A percentile compares a stretch with the other conserved stretches of the same genome.
These are phyloP conservation scores for Blastobotrys muscicola DNA, from an alignment of 805 yeast genomes.

Conservation along the genomic window DNA sequence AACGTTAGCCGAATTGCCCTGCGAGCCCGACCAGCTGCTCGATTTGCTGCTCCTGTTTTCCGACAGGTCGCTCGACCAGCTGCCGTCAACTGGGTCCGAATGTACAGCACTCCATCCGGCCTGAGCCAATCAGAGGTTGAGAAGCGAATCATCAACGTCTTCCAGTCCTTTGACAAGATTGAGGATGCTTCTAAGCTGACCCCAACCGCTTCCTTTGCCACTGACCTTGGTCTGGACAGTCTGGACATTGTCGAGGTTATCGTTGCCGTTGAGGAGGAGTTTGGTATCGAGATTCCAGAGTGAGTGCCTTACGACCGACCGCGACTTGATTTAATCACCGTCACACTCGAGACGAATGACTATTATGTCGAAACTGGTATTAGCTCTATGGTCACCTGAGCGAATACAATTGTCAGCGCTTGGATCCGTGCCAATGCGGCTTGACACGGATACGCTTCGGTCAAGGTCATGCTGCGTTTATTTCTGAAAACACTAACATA, in stretches of 20 bases:
- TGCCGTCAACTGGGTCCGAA: conserved; percentile 8
- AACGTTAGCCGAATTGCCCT: conserved; percentile 9
- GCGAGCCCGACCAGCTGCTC: conserved; percentile 27
- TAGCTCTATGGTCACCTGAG: too few species aligned
- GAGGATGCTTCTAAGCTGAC: conserved; percentile 24
- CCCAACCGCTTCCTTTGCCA: conserved; percentile 30
- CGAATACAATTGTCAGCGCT: too few species aligned
- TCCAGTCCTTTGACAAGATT: conserved; percentile 48
- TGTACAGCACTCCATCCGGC: conserved; percentile 44
- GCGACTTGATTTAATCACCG: too few species aligned
- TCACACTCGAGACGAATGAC: too few species aligned
- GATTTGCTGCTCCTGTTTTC: conserved; percentile 16
- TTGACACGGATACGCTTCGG: too few species aligned
- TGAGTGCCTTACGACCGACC: conserved; percentile 83
- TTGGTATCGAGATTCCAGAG: conserved; percentile 48
- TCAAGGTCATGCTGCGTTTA: too few species aligned
- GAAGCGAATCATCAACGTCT: conserved; percentile 71
- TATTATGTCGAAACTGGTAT: too few species aligned
- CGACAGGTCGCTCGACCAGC: conserved; percentile 15
- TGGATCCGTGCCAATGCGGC: too few species aligned
- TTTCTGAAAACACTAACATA: neutral
- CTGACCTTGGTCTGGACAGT: conserved; percentile 74
- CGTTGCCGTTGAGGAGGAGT: conserved; percentile 88
- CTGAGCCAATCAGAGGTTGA: conserved; percentile 72
- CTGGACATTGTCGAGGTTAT: conserved; percentile 88